Percentiles rank a stretch among this genome's conserved stretches.
Evolutionary conservation across 2,329 filamentous ascomycete species (phyloP).

Genomic region (Paramyrothecium roridum): DNA sequence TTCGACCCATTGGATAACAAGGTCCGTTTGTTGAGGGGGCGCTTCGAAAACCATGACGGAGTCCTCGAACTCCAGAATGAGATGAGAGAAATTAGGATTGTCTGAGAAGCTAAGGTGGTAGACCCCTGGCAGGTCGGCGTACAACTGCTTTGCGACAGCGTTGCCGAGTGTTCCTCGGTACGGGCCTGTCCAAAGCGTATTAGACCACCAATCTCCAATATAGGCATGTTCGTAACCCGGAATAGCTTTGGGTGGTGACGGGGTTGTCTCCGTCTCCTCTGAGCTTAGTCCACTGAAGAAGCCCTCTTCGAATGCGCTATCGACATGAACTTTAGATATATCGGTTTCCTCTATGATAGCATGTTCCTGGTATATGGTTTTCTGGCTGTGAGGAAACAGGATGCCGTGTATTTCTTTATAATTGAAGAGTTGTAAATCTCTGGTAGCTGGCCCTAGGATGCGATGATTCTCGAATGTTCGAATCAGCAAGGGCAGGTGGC

Average conservation of each 20-base stretch:
- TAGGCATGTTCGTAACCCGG: slow-evolving; percentile 6
- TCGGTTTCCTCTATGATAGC: slow-evolving; percentile 3
- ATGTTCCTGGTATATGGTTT: slow-evolving; percentile 5
- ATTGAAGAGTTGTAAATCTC: slow-evolving; percentile 8
- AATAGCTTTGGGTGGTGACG: background rate
- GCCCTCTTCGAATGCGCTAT: background rate
- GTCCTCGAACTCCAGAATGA: slow-evolving; percentile 10
- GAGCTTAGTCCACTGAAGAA: slow-evolving; percentile 1
- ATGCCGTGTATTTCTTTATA: slow-evolving; percentile 7
- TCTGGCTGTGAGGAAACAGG: slow-evolving; percentile 3
- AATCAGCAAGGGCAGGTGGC: slow-evolving; percentile 3
- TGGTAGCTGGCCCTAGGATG: slow-evolving; percentile 8
- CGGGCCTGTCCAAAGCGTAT: slow-evolving; percentile 6
- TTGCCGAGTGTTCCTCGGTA: slow-evolving; percentile 6
- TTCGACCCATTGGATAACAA: slow-evolving; percentile 11
- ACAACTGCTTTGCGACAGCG: background rate
- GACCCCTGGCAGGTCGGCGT: background rate
- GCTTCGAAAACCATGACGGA: slow-evolving; percentile 9
- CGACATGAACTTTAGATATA: background rate
- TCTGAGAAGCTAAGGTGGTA: slow-evolving; percentile 1
- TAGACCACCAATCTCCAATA: slow-evolving; percentile 8
- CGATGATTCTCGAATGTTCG: slow-evolving; percentile 7
- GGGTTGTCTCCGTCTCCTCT: slow-evolving; percentile 1
- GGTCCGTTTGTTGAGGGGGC: slow-evolving; percentile 12
- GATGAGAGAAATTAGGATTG: slow-evolving; percentile 1